phyloP scores from a whole-genome alignment of 208 protist genomes.

The Acanthamoeba divionensis region DNA sequence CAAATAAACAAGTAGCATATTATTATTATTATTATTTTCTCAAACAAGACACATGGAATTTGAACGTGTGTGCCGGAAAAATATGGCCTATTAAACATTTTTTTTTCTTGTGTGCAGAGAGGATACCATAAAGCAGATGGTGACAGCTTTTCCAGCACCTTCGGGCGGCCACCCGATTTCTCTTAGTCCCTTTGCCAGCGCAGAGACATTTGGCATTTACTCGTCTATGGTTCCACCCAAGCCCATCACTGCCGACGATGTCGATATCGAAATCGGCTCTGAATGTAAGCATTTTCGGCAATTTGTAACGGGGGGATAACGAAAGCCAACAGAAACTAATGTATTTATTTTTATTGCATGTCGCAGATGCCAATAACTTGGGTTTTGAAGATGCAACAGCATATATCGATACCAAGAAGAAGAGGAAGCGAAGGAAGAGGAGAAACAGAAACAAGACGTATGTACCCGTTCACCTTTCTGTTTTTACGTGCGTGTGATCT shows the following conservation, averaged over 20 bases:
- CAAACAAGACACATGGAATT: too few relatives aligned
- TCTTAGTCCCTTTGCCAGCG: neutral
- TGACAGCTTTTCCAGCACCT: neutral
- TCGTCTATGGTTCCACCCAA: neutral
- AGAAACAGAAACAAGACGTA: neutral
- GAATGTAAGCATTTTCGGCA: neutral
- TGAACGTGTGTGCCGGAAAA: too few relatives aligned
- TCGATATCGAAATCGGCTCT: constrained; percentile 14
- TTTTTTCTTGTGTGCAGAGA: too few relatives aligned
- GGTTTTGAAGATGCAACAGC: neutral
- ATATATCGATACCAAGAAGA: neutral
- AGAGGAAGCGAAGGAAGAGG: neutral
- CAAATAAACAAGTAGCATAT: too few relatives aligned
- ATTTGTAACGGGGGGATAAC: neutral
- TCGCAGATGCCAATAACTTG: constrained; percentile 20
- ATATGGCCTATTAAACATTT: too few relatives aligned
- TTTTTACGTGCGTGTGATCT: too few relatives aligned
- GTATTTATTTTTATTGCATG: neutral
- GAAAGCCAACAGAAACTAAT: neutral
- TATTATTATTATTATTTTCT: too few relatives aligned
- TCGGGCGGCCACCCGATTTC: constrained; percentile 3
- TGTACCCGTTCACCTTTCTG: too few relatives aligned
- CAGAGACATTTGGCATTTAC: constrained; percentile 28
- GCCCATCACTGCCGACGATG: neutral
- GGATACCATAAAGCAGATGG: neutral